phyloP scores from a whole-genome alignment of 768 basidiomycete species.

The Hysterangium stoloniferum region DNA sequence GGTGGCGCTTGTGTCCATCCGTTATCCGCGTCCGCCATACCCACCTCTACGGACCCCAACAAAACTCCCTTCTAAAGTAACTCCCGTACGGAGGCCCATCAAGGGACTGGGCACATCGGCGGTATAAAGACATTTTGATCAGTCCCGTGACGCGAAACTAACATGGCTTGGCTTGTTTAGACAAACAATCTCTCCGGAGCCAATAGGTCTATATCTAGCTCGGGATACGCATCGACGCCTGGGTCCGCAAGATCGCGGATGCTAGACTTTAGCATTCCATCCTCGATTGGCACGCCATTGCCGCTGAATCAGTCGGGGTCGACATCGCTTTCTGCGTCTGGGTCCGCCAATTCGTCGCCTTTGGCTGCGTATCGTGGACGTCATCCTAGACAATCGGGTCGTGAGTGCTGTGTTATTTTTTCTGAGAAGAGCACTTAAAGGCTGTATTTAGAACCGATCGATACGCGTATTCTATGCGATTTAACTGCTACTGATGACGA shows the following conservation, averaged over 20 bases:
- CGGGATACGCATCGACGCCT: constrained; percentile 11
- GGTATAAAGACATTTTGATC: neutral
- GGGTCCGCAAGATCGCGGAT: constrained; percentile 2
- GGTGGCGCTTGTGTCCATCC: constrained; percentile 7
- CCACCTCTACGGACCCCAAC: constrained; percentile 6
- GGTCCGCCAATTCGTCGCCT: constrained; percentile 5
- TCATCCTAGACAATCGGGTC: neutral
- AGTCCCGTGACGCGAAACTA: neutral
- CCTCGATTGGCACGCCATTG: constrained; percentile 3
- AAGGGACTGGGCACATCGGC: constrained; percentile 8
- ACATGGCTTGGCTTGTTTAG: neutral
- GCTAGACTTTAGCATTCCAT: constrained; percentile 1
- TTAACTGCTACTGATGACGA: constrained; percentile 5
- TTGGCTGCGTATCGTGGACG: constrained; percentile 7
- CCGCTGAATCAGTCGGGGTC: constrained; percentile 6
- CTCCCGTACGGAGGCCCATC: constrained; percentile 8
- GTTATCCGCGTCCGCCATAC: constrained; percentile 8
- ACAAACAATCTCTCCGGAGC: neutral
- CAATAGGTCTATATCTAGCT: neutral
- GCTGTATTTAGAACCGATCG: constrained; percentile 2
- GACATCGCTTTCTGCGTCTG: neutral
- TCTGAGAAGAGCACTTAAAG: neutral
- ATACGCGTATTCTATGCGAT: neutral
- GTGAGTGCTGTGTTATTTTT: neutral
- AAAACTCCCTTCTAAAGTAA: neutral